Base-by-base conservation (phyloP, 169 alveolate species). In the Eimeria acervulina region DNA sequence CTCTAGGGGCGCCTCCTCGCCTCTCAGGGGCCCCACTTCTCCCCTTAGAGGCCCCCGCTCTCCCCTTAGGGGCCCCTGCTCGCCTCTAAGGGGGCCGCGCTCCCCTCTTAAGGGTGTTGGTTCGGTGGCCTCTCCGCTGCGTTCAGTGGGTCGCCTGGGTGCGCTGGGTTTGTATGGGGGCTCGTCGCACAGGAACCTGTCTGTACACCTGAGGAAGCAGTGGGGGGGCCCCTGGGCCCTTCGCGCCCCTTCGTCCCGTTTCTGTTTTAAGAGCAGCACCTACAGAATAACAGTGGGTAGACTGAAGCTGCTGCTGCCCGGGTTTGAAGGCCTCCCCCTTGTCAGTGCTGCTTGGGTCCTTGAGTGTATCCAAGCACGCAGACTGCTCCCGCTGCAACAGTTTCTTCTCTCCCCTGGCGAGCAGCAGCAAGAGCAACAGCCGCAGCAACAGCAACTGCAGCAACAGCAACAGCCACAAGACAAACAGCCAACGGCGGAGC, bases 201-300 rank as follows among this genome's bases (percentile, higher is more conserved):
- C 59, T 51, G 59, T 51, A 17, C 59, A 51, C 59, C 59, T 51
- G 59, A 51, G 59, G 59, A 10, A 51, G 59, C 28, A 74, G 59
- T n/a, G 85, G 70, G 70, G 47, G 90, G 90, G 68, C 51, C 90
- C 90, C 68, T 26, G 40, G 90, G 68, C 68, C 90, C 90, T 33
- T 13, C 40, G 31, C 40, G 36, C 42, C 40, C 70, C 68, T 59
- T 19, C n/a, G 0, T 59, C n/a, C n/a, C 66, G 42, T 10, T 80
- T 80, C 21, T 80, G 90, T 21, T n/a, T 26, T 0, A 44, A 4
- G 70, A 80, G 70, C 42, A 40, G 90, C 90, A 80, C 70, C 26
- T 80, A 80, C 70, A 80, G 68, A 47, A 13, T 80, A 59, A 44
- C 44, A 15, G 40, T 80, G 31, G 90, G 90, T 36, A 38, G 23